Base-by-base conservation (phyloP, 192 early-diverging fungal genomes). In the Coemansia sp. region DNA sequence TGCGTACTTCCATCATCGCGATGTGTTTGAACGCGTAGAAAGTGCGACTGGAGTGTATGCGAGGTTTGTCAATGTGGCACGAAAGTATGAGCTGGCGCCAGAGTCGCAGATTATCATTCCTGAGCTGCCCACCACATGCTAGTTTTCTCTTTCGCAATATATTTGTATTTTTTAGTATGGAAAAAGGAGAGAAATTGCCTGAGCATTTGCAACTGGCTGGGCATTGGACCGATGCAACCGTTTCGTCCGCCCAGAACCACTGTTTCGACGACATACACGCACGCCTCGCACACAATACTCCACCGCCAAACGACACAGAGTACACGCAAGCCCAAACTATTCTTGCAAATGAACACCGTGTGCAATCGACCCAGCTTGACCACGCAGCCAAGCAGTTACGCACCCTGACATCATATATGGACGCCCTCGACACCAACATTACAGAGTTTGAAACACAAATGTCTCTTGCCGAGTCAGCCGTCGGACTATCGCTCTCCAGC, bases 1-100 rank as follows among this genome's bases (percentile, higher is more conserved):
- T 74, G 84, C 93, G 4, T 98, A 92, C 74, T 95, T 88, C 65
- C 93, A 95, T 71, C 97, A 98, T 74, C 76, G 89, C 9, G 92
- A 93, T 61, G 71, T 93, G 5, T 98, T 98, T 80, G 89, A 91
- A 53, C 82, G 83, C 14, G 95, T 92, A 72, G 95, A 94, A 86
- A 85, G 85, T 38, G 87, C 92, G 12, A 89, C 87, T 11, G 74
- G 68, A 23, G 58, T 94, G 17, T 93, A 92, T 72, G 85, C 85
- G 17, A 67, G 92, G 55, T 93, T 95, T 63, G 69, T 92, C 11
- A 69, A 79, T 43, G 63, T 95, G 25, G 87, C 87, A 0, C 79
- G 84, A 45, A 83, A 84, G 49, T 85, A 87, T 57, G 76, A 83
- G 56, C 64, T 94, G 59, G 79, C 90, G 4, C 85, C 87, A 16